These are phyloP conservation scores for Crassisporium funariophilum DNA, from an alignment of 768 basidiomycete species.

Conservation along the genomic window DNA sequence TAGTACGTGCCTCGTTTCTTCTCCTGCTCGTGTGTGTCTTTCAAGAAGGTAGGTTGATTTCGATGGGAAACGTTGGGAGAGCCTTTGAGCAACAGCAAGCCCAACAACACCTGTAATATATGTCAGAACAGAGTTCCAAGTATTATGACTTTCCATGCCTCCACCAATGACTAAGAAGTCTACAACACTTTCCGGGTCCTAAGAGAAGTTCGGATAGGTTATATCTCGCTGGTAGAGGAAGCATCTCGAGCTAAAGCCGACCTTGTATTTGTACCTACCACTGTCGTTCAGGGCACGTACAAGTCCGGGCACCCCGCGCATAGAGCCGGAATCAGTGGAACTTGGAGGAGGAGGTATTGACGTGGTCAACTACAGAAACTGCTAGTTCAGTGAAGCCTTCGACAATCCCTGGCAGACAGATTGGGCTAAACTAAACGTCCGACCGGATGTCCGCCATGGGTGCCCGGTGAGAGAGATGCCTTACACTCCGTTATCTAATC, in stretches of 20 bases:
- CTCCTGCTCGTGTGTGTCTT: conserved; percentile 70
- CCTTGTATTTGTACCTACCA: conserved; percentile 65
- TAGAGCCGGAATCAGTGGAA: conserved; percentile 11
- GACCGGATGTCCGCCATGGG: background rate
- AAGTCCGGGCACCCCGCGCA: conserved; percentile 49
- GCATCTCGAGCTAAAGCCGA: conserved; percentile 20
- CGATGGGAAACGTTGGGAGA: conserved; percentile 62
- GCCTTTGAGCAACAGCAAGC: conserved; percentile 77
- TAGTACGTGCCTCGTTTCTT: conserved; percentile 74
- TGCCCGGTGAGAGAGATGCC: too few species aligned
- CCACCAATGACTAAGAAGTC: conserved; percentile 91
- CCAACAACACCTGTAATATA: conserved; percentile 74
- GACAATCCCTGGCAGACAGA: too few species aligned
- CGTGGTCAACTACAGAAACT: too few species aligned
- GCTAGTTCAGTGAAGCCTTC: too few species aligned
- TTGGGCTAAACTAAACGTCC: too few species aligned
- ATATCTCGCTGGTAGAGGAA: background rate
- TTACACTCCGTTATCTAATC: conserved; percentile 21
- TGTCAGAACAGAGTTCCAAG: background rate
- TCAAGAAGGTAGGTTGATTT: conserved; percentile 84
- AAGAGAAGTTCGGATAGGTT: background rate
- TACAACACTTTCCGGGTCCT: conserved; percentile 70
- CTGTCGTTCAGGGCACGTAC: conserved; percentile 62
- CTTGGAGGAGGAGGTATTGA: too few species aligned
- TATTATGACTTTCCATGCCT: conserved; percentile 44